phyloP scores from a whole-genome alignment of 2,329 filamentous ascomycete genomes.

The Exutisphaerella laricina region DNA sequence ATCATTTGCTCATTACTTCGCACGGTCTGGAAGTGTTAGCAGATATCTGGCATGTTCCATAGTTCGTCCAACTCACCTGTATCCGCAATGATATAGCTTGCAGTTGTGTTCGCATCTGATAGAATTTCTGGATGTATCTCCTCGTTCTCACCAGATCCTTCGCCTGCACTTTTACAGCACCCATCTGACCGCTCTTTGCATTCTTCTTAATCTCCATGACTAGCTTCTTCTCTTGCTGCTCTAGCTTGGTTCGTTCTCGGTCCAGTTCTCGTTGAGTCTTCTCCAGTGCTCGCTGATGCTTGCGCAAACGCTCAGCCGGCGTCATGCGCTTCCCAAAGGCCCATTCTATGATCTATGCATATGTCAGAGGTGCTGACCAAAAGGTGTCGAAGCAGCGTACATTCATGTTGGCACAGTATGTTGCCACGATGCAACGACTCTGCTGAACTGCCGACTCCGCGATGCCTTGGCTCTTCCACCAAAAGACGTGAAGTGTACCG shows the following conservation, averaged over 20 bases:
- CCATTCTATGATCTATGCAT: constrained; percentile 83
- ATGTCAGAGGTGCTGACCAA: neutral
- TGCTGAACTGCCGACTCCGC: no score
- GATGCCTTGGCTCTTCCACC: no score
- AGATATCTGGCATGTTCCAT: neutral
- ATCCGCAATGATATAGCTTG: constrained; percentile 93
- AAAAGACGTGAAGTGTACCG: no score
- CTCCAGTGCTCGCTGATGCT: constrained; percentile 94
- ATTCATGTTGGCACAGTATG: constrained; percentile 53
- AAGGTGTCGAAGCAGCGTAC: no score
- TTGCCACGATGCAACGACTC: no score
- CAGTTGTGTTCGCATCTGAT: constrained; percentile 93
- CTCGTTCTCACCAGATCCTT: constrained; percentile 93
- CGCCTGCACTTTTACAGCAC: constrained; percentile 96
- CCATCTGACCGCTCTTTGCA: constrained; percentile 96
- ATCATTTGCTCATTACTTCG: constrained; percentile 99
- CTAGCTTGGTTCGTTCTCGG: constrained; percentile 87
- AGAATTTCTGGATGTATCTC: constrained; percentile 97
- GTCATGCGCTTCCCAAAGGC: constrained; percentile 99
- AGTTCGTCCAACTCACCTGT: constrained; percentile 56
- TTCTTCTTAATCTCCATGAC: constrained; percentile 96
- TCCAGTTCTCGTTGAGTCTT: constrained; percentile 96
- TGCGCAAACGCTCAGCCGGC: constrained; percentile 81
- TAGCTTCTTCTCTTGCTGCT: constrained; percentile 98
- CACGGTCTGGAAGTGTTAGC: constrained; percentile 61